Evolutionary conservation across 495 filamentous ascomycete genomes (phyloP).

Genomic region (Penicillium tannophilum): DNA sequence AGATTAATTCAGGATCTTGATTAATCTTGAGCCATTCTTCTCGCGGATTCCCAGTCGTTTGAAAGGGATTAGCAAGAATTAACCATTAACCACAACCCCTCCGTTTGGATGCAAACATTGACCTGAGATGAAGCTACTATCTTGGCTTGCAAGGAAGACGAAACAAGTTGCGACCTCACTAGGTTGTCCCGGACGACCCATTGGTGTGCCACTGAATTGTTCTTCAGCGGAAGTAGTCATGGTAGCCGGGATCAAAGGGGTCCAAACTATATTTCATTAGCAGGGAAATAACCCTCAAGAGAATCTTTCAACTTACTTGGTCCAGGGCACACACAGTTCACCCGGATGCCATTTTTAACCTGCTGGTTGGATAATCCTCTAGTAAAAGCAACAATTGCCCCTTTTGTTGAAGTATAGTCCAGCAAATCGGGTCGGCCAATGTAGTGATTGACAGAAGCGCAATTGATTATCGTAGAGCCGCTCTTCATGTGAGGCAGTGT

Average conservation of each 20-base stretch:
- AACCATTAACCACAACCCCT: constrained; percentile 63
- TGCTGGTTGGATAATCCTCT: constrained; percentile 56
- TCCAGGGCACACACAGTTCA: constrained; percentile 53
- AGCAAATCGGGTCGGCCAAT: constrained; percentile 56
- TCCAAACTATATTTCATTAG: constrained; percentile 3
- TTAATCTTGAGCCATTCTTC: neutral
- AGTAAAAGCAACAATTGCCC: constrained; percentile 63
- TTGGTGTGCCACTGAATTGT: constrained; percentile 32
- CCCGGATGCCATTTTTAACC: constrained; percentile 60
- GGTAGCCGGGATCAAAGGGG: constrained; percentile 9
- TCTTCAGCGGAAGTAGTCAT: constrained; percentile 1
- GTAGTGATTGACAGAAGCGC: constrained; percentile 24
- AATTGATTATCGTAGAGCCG: constrained; percentile 58
- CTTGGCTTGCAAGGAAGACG: constrained; percentile 63
- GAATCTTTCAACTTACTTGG: constrained; percentile 40
- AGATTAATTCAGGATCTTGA: too few relatives aligned
- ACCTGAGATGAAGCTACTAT: constrained; percentile 65
- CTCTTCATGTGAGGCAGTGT: constrained; percentile 7
- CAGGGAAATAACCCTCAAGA: neutral
- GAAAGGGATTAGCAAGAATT: neutral
- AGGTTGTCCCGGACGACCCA: constrained; percentile 60
- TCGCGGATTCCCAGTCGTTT: too few relatives aligned
- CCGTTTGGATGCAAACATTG: constrained; percentile 68
- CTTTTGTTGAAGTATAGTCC: constrained; percentile 65
- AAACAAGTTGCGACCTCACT: constrained; percentile 64